Percentiles rank a stretch among this genome's conserved stretches.
phyloP scores from a whole-genome alignment of 129 eudicot species.

The Calendula officinalis region DNA sequence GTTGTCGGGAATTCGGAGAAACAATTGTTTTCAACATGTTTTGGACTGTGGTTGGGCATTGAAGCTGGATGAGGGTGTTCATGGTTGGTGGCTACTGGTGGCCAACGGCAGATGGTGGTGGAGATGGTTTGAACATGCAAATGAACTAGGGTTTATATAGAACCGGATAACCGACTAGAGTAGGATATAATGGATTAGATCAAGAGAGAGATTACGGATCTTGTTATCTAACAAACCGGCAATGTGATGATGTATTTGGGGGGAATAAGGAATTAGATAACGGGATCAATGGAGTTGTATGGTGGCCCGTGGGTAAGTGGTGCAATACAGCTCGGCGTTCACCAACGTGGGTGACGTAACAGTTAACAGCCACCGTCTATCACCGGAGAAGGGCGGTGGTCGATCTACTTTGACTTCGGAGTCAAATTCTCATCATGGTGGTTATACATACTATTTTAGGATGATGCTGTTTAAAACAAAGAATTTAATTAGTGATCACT shows the following conservation, averaged over 20 bases:
- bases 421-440: too few species aligned
- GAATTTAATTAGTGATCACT: too few species aligned
- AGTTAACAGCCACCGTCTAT: slow-evolving; percentile 3
- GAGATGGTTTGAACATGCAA: not conserved
- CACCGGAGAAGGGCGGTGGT: slow-evolving; percentile 19
- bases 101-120: not conserved
- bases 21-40: slow-evolving; percentile 15
- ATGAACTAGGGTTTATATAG: slow-evolving; percentile 24
- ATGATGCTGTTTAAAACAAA: too few species aligned
- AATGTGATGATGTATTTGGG: not conserved
- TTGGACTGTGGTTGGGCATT: slow-evolving; percentile 18
- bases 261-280: slow-evolving; percentile 10
- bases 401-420: not conserved
- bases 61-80: slow-evolving; percentile 35
- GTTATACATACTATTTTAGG: too few species aligned
- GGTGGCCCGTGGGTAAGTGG: not conserved
- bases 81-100: slow-evolving; percentile 16
- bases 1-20: slow-evolving; percentile 15
- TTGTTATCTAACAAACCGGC: slow-evolving; percentile 25
- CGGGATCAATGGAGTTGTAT: not conserved
- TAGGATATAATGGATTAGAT: not conserved
- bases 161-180: not conserved
- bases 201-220: slow-evolving; percentile 29
- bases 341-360: slow-evolving; percentile 9
- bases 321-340: not conserved